Evolutionary conservation across 306 rosid species (phyloP).

Genomic region (Vigna radiata): DNA sequence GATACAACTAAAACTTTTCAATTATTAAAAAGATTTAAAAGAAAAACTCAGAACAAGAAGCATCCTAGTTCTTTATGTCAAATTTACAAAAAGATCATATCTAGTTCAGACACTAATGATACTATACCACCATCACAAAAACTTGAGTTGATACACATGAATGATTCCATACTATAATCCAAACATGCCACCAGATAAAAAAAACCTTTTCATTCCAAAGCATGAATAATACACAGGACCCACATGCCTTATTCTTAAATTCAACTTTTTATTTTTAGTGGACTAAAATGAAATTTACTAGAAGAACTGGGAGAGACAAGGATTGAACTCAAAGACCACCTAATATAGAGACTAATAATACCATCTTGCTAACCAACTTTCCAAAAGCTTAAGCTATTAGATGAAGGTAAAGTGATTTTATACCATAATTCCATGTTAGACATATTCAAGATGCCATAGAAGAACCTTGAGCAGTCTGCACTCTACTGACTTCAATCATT

Average conservation of each 20-base stretch:
- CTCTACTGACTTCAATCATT: neutral
- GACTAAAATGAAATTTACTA: neutral
- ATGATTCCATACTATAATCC: neutral
- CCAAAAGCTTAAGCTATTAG: neutral
- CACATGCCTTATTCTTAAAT: neutral
- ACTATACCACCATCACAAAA: neutral
- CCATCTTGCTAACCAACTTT: neutral
- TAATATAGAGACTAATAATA: neutral
- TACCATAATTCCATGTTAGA: neutral
- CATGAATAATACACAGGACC: neutral
- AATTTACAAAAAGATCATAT: neutral
- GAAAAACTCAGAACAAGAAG: neutral
- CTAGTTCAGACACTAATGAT: neutral
- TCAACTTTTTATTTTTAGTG: neutral
- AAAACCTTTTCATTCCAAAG: neutral
- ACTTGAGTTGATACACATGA: neutral
- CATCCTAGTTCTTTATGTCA: neutral
- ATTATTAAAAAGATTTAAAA: neutral
- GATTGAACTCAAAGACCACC: neutral
- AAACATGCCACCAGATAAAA: neutral
- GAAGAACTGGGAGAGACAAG: neutral
- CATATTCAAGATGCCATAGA: neutral
- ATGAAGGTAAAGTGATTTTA: neutral
- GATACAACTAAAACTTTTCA: slow-evolving; percentile 10
- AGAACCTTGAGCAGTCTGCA: neutral